A percentile compares a stretch with the other conserved stretches of the same genome.
These are phyloP conservation scores for Liquidambar formosana DNA, from an alignment of 164 flowering plant genomes.

Conservation along the genomic window DNA sequence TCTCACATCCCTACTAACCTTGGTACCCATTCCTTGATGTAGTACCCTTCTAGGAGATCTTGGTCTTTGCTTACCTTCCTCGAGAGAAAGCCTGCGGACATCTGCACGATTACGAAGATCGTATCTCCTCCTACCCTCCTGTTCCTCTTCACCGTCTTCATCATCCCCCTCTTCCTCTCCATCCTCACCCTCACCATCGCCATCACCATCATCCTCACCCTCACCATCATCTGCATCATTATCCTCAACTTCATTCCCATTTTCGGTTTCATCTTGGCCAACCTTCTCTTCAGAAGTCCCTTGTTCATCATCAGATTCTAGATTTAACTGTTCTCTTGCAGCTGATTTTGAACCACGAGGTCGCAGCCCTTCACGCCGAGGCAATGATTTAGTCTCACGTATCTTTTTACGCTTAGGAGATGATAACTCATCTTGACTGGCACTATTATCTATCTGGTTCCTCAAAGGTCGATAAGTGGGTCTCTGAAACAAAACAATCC, in stretches of 20 bases:
- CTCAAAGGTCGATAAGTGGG: slow-evolving; percentile 52
- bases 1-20: slow-evolving; percentile 75
- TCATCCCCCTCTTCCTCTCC: slow-evolving; percentile 61
- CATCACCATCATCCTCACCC: slow-evolving; percentile 67
- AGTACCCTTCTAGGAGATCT: slow-evolving; percentile 89
- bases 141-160: slow-evolving; percentile 78
- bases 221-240: slow-evolving; percentile 56
- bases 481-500: slow-evolving; percentile 40
- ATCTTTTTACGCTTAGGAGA: slow-evolving; percentile 53
- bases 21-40: slow-evolving; percentile 91
- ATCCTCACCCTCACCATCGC: slow-evolving; percentile 37
- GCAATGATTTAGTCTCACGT: slow-evolving; percentile 38
- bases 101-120: slow-evolving; percentile 98
- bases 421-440: slow-evolving; percentile 58
- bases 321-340: slow-evolving; percentile 37
- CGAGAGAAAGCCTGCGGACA: slow-evolving; percentile 72
- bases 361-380: slow-evolving; percentile 91
- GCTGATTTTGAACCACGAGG: slow-evolving; percentile 64
- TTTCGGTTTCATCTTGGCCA: slow-evolving; percentile 62
- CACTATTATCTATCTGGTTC: slow-evolving; percentile 45
- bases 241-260: slow-evolving; percentile 66
- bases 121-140: slow-evolving; percentile 87
- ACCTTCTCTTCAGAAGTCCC: slow-evolving; percentile 70
- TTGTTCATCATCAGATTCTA: slow-evolving; percentile 71
- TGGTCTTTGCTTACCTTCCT: slow-evolving; percentile 72